These are phyloP conservation scores for Syncephalastrum racemosum DNA, from an alignment of 371 early-diverging fungal genomes.

Conservation along the genomic window DNA sequence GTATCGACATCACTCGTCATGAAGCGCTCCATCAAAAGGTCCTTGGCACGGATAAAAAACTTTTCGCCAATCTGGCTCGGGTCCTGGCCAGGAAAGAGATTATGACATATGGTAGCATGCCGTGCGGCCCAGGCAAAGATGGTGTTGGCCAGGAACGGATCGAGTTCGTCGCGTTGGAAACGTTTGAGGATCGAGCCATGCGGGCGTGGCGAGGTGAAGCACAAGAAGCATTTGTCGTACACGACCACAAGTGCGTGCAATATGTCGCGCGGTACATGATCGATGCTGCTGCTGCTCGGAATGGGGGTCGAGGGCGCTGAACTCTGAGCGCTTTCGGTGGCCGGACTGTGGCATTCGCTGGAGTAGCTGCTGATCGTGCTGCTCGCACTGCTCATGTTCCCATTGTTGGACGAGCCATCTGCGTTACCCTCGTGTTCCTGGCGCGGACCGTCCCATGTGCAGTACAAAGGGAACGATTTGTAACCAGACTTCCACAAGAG, in stretches of 20 bases:
- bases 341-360: slow-evolving; percentile 6
- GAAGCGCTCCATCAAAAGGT: slow-evolving; percentile 13
- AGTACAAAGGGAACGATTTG: slow-evolving; percentile 15
- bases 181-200: slow-evolving; percentile 7
- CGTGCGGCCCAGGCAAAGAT: slow-evolving; percentile 24
- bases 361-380: neutral
- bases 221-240: slow-evolving; percentile 17
- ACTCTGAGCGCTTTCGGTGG: too few species aligned
- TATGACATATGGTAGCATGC: slow-evolving; percentile 22
- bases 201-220: slow-evolving; percentile 2
- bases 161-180: slow-evolving; percentile 9
- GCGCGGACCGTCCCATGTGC: slow-evolving; percentile 10
- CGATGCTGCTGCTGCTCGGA: too few species aligned
- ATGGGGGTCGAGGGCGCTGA: too few species aligned
- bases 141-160: slow-evolving; percentile 12
- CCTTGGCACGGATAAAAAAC: slow-evolving; percentile 14
- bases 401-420: neutral
- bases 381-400: too few species aligned
- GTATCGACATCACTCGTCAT: slow-evolving; percentile 10
- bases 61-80: slow-evolving; percentile 20
- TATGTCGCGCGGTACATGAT: neutral
- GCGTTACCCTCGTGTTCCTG: neutral
- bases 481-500: slow-evolving; percentile 10
- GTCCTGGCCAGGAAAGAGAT: slow-evolving; percentile 18
- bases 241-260: slow-evolving; percentile 11